Percentiles rank a stretch among this genome's conserved stretches.
Evolutionary conservation across 768 basidiomycete genomes (phyloP).

Genomic region (Boletus sensibilis): DNA sequence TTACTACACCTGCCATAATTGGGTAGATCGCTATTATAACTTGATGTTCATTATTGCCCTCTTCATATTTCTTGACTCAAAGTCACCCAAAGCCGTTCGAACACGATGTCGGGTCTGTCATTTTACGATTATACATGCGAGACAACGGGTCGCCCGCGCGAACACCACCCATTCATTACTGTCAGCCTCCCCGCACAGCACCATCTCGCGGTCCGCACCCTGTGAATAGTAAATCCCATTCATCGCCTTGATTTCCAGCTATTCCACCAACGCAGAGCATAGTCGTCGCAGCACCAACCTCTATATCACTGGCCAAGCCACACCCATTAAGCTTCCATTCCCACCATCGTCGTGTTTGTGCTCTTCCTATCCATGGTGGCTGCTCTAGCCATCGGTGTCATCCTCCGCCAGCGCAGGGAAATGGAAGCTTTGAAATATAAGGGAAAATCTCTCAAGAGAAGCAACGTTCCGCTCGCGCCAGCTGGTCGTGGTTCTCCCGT

Average conservation of each 20-base stretch:
- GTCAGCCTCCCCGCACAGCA: constrained; percentile 17
- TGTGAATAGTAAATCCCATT: not conserved
- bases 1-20: constrained; percentile 14
- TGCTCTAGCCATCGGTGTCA: constrained; percentile 17
- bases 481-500: constrained; percentile 1
- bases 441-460: not conserved
- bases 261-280: constrained; percentile 22
- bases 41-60: too few species aligned
- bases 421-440: not conserved
- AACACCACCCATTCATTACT: not conserved
- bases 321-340: constrained; percentile 14
- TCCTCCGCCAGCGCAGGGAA: constrained; percentile 19
- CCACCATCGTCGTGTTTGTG: constrained; percentile 21
- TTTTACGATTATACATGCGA: not conserved
- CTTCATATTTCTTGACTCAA: not conserved
- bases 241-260: not conserved
- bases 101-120: not conserved
- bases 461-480: not conserved
- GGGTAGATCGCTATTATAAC: constrained; percentile 10
- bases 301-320: not conserved
- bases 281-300: not conserved
- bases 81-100: not conserved
- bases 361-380: constrained; percentile 21
- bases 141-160: not conserved
- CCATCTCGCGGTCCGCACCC: not conserved